Evolutionary conservation across 805 yeast genomes (phyloP), one percentile per base, ranked within the genome.

Genomic region (Torulaspora gathmanii): DNA sequence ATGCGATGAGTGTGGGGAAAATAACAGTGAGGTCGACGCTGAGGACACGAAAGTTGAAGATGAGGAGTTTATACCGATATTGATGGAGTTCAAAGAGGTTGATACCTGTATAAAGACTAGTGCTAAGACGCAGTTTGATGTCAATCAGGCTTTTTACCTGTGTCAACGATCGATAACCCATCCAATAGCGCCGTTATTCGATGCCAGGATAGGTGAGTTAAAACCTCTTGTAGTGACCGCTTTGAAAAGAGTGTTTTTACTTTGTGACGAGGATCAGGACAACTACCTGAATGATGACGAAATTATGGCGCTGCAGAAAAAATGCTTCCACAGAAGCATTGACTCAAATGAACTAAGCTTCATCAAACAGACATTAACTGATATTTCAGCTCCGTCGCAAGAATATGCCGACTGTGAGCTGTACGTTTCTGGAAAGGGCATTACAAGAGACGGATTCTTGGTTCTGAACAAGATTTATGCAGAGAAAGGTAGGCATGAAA

Each of bases 111-210:
- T 93, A 23, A 73, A 95, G 46, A 82, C 95, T 54, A 84, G 95
- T 55, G 96, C 98, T 2, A 83, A 82, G 55, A 77, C 77, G n/a
- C 83, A 82, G 51, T 75, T 80, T 54, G 90, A 93, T 61, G 90
- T 91, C 11, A 89, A 83, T 51, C 96, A 91, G 62, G 54, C 66
- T 1, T 90, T 90, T 54, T 93, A 93, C 63, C 70, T 93, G 12
- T 93, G 99, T 58, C 96, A 90, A 61, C 67, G 97, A 39, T 91
- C 98, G 0, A 89, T 91, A 0, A 84, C 91, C 0, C 89, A 86
- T 63, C 99, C 99, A 0, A 77, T 93, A 8, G 82, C 96, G 0
- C 99, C 99, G 0, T 64, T 93, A 20, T 93, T 83, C 58, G 98
- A 93, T 62, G 81, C 95, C n/a, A 87, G 89, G 56, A 88, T 85